Base-by-base conservation (phyloP, 2,329 filamentous ascomycete species). In the Fusarium newnesense region DNA sequence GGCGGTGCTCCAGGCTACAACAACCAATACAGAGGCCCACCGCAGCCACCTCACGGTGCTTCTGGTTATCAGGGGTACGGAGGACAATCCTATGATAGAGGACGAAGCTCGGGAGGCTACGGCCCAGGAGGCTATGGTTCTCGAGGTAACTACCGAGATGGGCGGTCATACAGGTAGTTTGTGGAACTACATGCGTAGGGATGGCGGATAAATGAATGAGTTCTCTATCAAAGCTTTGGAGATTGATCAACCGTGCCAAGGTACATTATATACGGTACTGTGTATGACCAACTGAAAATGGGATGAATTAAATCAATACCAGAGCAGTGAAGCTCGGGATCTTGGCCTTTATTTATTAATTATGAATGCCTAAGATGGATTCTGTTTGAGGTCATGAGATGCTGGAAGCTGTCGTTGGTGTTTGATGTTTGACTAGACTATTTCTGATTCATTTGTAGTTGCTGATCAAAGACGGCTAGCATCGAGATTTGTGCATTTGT, bases 151-250 rank as follows among this genome's bases (percentile, higher is more conserved):
- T 69, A 76, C 57, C 56, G 68, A 60, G 77, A 75, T 32, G 70
- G 70, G 19, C 70, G 77, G 32, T 68, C 74, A 28, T 78, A 77
- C 26, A 77, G 77, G 40, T 78, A 70, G 63, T 53, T 34, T 21
- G 32, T 37, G 16, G 39, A 43, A 36, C 32, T 24, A n/a, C 15
- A 18, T 34, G 37, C 21, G 15, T 21, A 26, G 32, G 32, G n/a
- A 40, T 43, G 16, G 46, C 18, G 9, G 40, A n/a, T 7, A 60
- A 40, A 26, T 28, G 49, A n/a, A 30, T 18, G 15, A 18, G 26
- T 21, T 46, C 16, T 15, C 26, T 12, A 18, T n/a, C 28, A 9
- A 67, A n/a, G 11, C 11, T 42, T 30, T 26, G 32, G 30, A 19
- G 34, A 30, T 28, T 26, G 37, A 36, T 43, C 21, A 34, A n/a